Percentiles rank a stretch among this genome's conserved stretches.
These are phyloP conservation scores for Lophiostoma macrostomum DNA, from an alignment of 495 filamentous ascomycete genomes.

Conservation along the genomic window DNA sequence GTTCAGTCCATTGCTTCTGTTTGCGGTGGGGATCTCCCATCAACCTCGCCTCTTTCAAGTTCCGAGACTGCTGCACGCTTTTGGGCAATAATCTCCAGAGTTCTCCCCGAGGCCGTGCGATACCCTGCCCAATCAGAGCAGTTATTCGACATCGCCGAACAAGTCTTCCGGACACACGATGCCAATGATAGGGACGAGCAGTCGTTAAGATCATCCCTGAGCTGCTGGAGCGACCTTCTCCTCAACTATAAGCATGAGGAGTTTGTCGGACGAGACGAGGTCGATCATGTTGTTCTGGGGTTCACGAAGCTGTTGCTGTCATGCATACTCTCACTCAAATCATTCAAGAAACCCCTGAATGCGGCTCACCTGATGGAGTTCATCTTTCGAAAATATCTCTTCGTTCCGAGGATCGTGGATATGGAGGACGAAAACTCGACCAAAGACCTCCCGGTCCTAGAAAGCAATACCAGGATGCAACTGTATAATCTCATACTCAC, in stretches of 20 bases:
- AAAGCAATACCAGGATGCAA: constrained; percentile 56
- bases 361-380: constrained; percentile 48
- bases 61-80: constrained; percentile 46
- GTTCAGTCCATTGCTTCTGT: constrained; percentile 40
- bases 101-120: constrained; percentile 48
- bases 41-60: constrained; percentile 14
- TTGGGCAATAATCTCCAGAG: constrained; percentile 52
- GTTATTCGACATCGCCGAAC: constrained; percentile 51
- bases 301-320: constrained; percentile 47
- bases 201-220: constrained; percentile 22
- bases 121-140: constrained; percentile 51
- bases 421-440: constrained; percentile 3
- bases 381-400: constrained; percentile 68
- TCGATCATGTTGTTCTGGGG: constrained; percentile 49
- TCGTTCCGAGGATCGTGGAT: constrained; percentile 54
- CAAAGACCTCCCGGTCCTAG: constrained; percentile 48
- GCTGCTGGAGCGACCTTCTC: constrained; percentile 33
- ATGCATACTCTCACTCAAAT: constrained; percentile 33
- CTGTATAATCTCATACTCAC: constrained; percentile 62
- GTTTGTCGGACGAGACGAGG: constrained; percentile 48
- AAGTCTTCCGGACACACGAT: constrained; percentile 28
- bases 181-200: constrained; percentile 29
- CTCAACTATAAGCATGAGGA: constrained; percentile 50
- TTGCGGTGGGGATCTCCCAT: constrained; percentile 25
- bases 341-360: constrained; percentile 34